Conservation (phyloP, 305 asterid genomes). For the Andrographis paniculata region DNA sequence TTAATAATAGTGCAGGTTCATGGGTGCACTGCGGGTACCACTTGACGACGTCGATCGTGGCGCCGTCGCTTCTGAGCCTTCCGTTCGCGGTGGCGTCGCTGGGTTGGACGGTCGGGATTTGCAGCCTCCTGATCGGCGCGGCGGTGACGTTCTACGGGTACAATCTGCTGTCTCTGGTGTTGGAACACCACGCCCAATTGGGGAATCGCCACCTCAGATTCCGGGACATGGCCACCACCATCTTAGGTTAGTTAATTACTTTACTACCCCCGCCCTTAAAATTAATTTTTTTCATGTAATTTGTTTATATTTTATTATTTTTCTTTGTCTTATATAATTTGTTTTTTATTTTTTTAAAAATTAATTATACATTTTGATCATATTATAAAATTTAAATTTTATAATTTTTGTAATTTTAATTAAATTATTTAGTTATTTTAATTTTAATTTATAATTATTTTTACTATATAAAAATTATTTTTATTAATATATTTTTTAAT, state of each 20-base stretch:
- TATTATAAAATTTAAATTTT: too few relatives aligned
- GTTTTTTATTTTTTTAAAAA: too few relatives aligned
- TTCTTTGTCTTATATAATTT: too few relatives aligned
- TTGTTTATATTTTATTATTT: too few relatives aligned
- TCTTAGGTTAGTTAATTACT: constrained; percentile 34
- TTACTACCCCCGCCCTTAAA: not conserved
- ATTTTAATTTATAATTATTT: too few relatives aligned
- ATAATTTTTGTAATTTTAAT: too few relatives aligned
- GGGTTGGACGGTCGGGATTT: constrained; percentile 59
- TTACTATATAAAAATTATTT: too few relatives aligned
- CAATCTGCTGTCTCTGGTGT: constrained; percentile 41
- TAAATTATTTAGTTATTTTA: too few relatives aligned
- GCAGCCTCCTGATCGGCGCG: constrained; percentile 37
- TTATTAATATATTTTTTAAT: too few relatives aligned
- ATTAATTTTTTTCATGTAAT: not conserved
- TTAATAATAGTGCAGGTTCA: constrained; percentile 48
- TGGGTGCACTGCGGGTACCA: constrained; percentile 76
- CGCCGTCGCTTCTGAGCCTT: constrained; percentile 58
- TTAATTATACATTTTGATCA: too few relatives aligned
- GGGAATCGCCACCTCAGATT: constrained; percentile 60
- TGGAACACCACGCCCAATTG: constrained; percentile 53
- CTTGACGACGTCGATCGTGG: constrained; percentile 57
- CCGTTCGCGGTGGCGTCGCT: constrained; percentile 44
- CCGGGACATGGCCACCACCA: constrained; percentile 65
- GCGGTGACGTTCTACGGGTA: constrained; percentile 52